Evolutionary conservation across 345 rosid species (phyloP).

Genomic region (Clarkia xantiana): DNA sequence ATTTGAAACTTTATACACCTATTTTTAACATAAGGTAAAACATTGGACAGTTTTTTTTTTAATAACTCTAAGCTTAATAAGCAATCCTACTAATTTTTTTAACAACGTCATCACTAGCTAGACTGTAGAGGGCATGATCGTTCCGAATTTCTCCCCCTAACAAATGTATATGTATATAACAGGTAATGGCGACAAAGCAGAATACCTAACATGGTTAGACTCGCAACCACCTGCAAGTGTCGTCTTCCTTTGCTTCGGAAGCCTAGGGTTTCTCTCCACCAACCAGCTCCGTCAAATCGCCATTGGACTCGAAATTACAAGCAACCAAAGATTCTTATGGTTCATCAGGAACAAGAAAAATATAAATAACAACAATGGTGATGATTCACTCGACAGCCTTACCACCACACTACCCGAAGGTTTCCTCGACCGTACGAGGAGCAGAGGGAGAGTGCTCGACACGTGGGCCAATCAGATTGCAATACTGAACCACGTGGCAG

Average conservation of each 20-base stretch:
- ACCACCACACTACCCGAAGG: slow-evolving; percentile 22
- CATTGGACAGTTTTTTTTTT: too few relatives aligned
- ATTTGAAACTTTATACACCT: too few relatives aligned
- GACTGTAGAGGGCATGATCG: too few relatives aligned
- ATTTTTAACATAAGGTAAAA: too few relatives aligned
- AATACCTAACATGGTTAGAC: slow-evolving; percentile 18
- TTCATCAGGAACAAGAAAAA: not conserved
- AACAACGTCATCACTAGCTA: too few relatives aligned
- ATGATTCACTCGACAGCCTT: too few relatives aligned
- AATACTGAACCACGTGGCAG: slow-evolving; percentile 8
- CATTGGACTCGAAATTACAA: slow-evolving; percentile 21
- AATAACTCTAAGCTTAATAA: too few relatives aligned
- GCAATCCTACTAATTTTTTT: too few relatives aligned
- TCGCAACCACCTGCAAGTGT: slow-evolving; percentile 21
- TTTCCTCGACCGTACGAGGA: slow-evolving; percentile 20
- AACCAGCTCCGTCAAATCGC: slow-evolving; percentile 27
- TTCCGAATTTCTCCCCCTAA: too few relatives aligned
- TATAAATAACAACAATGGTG: not conserved
- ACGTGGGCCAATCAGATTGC: slow-evolving; percentile 15
- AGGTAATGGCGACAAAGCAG: too few relatives aligned
- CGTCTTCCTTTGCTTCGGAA: slow-evolving; percentile 22
- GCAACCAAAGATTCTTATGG: slow-evolving; percentile 27
- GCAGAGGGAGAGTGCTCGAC: slow-evolving; percentile 17
- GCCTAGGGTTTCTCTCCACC: slow-evolving; percentile 13
- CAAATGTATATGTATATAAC: too few relatives aligned